Evolutionary conservation across 805 yeast genomes (phyloP).

Genomic region (Wickerhamomyces hampshirensis): DNA sequence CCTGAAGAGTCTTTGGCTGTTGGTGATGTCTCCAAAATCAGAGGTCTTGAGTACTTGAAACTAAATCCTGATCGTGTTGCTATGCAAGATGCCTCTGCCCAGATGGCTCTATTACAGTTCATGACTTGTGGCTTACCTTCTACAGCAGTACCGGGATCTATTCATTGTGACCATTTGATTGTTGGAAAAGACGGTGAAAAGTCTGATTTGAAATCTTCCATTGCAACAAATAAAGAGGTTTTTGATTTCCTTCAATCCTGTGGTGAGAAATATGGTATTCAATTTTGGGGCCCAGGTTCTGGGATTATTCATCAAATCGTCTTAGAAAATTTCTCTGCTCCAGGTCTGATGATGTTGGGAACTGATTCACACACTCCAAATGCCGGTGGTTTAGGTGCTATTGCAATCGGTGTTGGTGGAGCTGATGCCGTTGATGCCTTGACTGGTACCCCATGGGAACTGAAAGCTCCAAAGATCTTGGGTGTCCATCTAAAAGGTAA

Average conservation of each 20-base stretch:
- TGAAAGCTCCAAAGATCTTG: constrained; percentile 91
- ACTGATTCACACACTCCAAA: constrained; percentile 99
- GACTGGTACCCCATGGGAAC: constrained; percentile 98
- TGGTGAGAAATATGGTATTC: constrained; percentile 92
- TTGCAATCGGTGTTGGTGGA: constrained; percentile 99
- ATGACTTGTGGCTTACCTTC: constrained; percentile 91
- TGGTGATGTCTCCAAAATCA: constrained; percentile 46
- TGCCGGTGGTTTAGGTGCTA: constrained; percentile 98
- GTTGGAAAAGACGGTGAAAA: constrained; percentile 95
- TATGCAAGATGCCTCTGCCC: constrained; percentile 99
- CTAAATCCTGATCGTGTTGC: constrained; percentile 97
- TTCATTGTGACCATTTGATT: constrained; percentile 97
- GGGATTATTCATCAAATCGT: constrained; percentile 99
- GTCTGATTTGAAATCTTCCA: constrained; percentile 73
- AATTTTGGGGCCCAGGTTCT: constrained; percentile 99
- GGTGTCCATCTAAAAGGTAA: constrained; percentile 92
- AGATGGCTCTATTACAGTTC: constrained; percentile 97
- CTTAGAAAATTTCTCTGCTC: constrained; percentile 92
- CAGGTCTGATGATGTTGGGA: constrained; percentile 96
- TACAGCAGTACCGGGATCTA: constrained; percentile 91
- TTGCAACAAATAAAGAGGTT: constrained; percentile 87
- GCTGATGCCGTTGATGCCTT: constrained; percentile 99
- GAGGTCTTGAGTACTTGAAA: constrained; percentile 90
- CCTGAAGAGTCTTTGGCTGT: constrained; percentile 77
- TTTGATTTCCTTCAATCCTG: constrained; percentile 91